Base-by-base conservation (phyloP, 148 eudicot genomes). In the Cornus kousa region DNA sequence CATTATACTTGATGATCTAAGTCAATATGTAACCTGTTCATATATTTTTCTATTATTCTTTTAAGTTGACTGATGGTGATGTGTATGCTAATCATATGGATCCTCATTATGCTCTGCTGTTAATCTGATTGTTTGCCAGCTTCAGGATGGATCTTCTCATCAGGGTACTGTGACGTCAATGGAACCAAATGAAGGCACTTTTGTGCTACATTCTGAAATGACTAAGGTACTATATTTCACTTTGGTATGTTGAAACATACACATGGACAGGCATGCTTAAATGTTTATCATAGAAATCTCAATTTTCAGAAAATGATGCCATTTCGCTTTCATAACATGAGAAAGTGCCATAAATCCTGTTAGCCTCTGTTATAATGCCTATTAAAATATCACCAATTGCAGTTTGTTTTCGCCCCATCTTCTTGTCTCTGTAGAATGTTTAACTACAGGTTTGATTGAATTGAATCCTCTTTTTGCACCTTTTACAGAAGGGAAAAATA, bases 171-270 rank as follows among this genome's bases (percentile, higher is more conserved):
- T 94, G 66, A 94, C 93, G 24, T 94, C 94, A 67, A 94, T 94
- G 97, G 98, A 92, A 67, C 97, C 97, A 78, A 94, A 94, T 81
- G 94, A 94, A 82, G 97, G 92, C 39, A 90, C 88, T 76, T 94
- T 94, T 87, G 86, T 90, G 81, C 88, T 94, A 74, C 91, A 90
- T 78, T 88, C 97, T 8, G 97, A 94, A 81, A 71, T 74, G 37
- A 79, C 72, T 31, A 90, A 89, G 98, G 98, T 94, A 87, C 53
- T 53, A 53, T 48, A 48, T 43, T 9, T 43, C 48, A 9, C 48
- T 43, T 43, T 43, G 48, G 8, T 16, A 53, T 53, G 16, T 53
- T 53, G 59, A 12, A 53, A 7, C 17, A 53, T 53, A 48, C 12
- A 48, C 5, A 57, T 9, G 17, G 64, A 57, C 64, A 57, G 13